phyloP scores from a whole-genome alignment of 108 stramenopile genomes.

The Schizochytrium sp. region DNA sequence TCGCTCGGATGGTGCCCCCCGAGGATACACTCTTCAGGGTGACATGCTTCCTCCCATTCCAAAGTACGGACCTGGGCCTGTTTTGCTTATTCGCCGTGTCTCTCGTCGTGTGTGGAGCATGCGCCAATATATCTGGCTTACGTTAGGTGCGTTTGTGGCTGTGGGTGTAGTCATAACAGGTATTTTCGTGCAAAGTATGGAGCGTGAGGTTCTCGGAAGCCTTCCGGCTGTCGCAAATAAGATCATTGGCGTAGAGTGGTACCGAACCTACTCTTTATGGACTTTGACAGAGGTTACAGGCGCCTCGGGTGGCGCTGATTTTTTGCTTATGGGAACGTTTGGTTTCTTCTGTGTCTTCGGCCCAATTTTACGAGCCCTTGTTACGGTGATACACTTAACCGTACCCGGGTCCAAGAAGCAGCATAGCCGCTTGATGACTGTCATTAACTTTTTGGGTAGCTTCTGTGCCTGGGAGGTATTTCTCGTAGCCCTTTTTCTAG shows the following conservation, averaged over 20 bases:
- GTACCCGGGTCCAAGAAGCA: slow-evolving; percentile 60
- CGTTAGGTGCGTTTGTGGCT: slow-evolving; percentile 52
- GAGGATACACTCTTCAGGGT: slow-evolving; percentile 63
- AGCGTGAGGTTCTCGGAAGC: slow-evolving; percentile 82
- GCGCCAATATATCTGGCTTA: slow-evolving; percentile 27
- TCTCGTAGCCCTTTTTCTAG: slow-evolving; percentile 81
- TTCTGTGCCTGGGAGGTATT: slow-evolving; percentile 91
- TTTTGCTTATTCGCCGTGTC: slow-evolving; percentile 62
- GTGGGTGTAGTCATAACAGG: slow-evolving; percentile 73
- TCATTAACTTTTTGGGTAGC: slow-evolving; percentile 81
- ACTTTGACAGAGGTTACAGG: slow-evolving; percentile 83
- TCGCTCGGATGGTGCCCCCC: neutral
- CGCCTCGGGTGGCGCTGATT: slow-evolving; percentile 85
- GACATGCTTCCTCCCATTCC: slow-evolving; percentile 67
- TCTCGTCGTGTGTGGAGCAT: slow-evolving; percentile 16
- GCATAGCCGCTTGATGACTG: slow-evolving; percentile 65
- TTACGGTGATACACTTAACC: slow-evolving; percentile 74
- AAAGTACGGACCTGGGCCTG: slow-evolving; percentile 64
- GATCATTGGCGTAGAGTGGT: slow-evolving; percentile 82
- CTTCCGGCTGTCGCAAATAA: slow-evolving; percentile 81
- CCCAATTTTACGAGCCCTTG: slow-evolving; percentile 70
- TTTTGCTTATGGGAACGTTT: slow-evolving; percentile 85
- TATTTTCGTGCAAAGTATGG: slow-evolving; percentile 80
- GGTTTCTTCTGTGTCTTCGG: slow-evolving; percentile 75
- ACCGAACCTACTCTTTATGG: slow-evolving; percentile 78